Conservation (phyloP, 257 asterid genomes). For the Solanum pinnatisectum region DNA sequence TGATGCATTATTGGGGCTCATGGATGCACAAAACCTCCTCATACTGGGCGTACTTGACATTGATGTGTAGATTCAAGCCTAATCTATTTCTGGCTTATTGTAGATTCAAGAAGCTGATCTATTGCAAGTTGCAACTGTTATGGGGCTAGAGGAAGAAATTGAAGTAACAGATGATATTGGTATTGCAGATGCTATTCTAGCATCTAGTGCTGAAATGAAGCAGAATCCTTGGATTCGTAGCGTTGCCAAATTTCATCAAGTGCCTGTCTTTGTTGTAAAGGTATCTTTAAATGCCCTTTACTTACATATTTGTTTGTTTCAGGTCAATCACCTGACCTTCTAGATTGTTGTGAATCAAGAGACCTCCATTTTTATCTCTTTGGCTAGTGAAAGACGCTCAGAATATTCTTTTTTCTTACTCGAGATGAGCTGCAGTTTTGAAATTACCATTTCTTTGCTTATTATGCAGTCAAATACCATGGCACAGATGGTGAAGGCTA, state of each 20-base stretch:
- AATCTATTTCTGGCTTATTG: conserved; percentile 4
- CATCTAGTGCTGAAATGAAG: conserved; percentile 66
- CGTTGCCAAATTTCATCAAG: conserved; percentile 77
- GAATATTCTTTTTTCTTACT: neutral
- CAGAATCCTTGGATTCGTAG: conserved; percentile 93
- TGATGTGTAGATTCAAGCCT: neutral
- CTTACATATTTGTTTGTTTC: neutral
- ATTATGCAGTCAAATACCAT: conserved; percentile 65
- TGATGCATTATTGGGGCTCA: neutral
- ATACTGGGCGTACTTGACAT: neutral
- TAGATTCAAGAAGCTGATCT: conserved; percentile 93
- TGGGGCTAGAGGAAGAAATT: conserved; percentile 84
- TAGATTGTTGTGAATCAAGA: neutral
- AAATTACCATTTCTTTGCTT: conserved; percentile 3
- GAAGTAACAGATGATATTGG: conserved; percentile 72
- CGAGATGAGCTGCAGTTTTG: neutral
- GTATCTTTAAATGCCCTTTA: conserved; percentile 23
- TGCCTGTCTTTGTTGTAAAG: conserved; percentile 83
- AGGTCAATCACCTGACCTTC: neutral
- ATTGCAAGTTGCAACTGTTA: conserved; percentile 75
- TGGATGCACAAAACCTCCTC: neutral
- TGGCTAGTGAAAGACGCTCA: neutral
- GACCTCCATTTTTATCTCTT: neutral
- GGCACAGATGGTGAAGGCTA: conserved; percentile 96
- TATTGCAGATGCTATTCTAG: conserved; percentile 77